Conservation (phyloP, 148 eudicot genomes). For the Fagopyrum esculentum region DNA sequence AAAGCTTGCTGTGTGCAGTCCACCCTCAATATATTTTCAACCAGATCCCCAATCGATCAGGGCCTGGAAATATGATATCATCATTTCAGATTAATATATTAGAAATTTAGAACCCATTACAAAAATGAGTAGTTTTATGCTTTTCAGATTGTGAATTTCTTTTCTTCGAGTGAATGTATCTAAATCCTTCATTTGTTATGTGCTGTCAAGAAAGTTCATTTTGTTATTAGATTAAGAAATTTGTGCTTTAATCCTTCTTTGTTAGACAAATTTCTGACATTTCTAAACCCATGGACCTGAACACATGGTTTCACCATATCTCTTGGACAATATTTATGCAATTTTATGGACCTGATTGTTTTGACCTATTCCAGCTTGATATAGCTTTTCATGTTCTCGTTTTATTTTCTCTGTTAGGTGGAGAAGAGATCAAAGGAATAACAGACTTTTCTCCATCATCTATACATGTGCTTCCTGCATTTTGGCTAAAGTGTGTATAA, state of each 20-base stretch:
- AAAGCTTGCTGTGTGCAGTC: too few relatives aligned
- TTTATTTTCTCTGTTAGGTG: background rate
- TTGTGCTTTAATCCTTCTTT: background rate
- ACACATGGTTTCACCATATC: background rate
- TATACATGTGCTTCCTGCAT: background rate
- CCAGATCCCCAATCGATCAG: too few relatives aligned
- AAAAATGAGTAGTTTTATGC: too few relatives aligned
- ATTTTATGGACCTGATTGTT: background rate
- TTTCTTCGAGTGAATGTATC: too few relatives aligned
- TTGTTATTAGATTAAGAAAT: background rate
- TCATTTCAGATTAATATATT: too few relatives aligned
- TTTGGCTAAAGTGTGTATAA: background rate
- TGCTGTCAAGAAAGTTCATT: background rate
- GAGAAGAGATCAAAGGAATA: too few relatives aligned
- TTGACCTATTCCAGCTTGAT: background rate
- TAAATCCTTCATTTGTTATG: background rate
- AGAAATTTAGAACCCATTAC: too few relatives aligned
- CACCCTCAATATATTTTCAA: too few relatives aligned
- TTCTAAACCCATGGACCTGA: background rate
- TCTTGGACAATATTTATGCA: background rate
- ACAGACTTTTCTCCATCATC: too few relatives aligned
- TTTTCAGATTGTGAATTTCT: too few relatives aligned
- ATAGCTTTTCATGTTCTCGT: background rate
- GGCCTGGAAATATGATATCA: too few relatives aligned
- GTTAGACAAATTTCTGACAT: background rate